Percentiles rank a stretch among this genome's conserved stretches.
These are phyloP conservation scores for Sherardia arvensis DNA, from an alignment of 257 asterid genomes.

Conservation along the genomic window DNA sequence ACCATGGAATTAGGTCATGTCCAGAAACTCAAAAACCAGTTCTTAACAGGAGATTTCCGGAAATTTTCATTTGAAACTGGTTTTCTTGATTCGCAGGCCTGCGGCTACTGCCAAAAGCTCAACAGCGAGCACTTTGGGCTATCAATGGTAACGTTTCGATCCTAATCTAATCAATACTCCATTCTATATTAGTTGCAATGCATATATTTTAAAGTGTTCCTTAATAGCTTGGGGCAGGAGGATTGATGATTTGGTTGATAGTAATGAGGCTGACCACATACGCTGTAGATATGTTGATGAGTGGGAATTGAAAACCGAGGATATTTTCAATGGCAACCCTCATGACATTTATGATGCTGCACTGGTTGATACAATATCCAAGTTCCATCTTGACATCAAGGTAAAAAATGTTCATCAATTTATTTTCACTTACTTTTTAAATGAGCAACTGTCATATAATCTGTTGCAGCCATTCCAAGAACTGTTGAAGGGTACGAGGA, in stretches of 20 bases:
- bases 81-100: conserved; percentile 38
- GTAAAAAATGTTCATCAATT: conserved; percentile 12
- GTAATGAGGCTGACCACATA: conserved; percentile 43
- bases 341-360: conserved; percentile 76
- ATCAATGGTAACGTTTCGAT: conserved; percentile 52
- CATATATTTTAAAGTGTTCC: too few relatives aligned
- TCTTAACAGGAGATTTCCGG: too few relatives aligned
- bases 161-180: too few relatives aligned
- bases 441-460: too few relatives aligned
- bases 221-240: conserved; percentile 78
- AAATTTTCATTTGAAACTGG: too few relatives aligned
- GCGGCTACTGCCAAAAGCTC: conserved; percentile 56
- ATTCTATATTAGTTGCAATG: too few relatives aligned
- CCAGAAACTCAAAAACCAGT: too few relatives aligned
- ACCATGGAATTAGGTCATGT: conserved; percentile 57
- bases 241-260: conserved; percentile 76
- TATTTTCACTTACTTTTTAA: neutral
- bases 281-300: conserved; percentile 46
- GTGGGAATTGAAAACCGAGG: conserved; percentile 69
- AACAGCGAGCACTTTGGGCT: conserved; percentile 78
- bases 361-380: conserved; percentile 49
- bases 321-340: conserved; percentile 56
- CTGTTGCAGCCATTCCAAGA: conserved; percentile 55
- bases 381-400: conserved; percentile 64
- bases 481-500: conserved; percentile 85